phyloP scores from a whole-genome alignment of 1,284 basidiomycete genomes.

The Rhodotorula sp. region DNA sequence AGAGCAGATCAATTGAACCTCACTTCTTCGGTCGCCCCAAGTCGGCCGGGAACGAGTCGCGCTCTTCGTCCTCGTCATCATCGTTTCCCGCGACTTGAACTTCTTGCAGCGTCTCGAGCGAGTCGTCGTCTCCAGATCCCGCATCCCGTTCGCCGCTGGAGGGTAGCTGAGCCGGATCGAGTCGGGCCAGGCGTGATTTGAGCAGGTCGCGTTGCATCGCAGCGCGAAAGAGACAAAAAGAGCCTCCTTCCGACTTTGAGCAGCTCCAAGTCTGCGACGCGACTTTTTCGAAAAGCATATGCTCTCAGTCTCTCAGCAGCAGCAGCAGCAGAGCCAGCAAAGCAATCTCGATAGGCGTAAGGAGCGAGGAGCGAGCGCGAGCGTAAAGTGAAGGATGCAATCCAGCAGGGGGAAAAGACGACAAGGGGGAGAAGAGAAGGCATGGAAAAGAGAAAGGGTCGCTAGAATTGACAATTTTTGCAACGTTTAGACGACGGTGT shows the following conservation, averaged over 20 bases:
- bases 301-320: no score
- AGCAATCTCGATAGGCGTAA: no score
- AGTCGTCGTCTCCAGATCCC: conserved; percentile 47
- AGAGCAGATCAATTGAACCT: conserved; percentile 2
- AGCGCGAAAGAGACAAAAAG: background rate
- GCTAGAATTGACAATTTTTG: background rate
- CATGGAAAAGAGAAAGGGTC: background rate
- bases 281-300: no score
- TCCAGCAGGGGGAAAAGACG: no score
- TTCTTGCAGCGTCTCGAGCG: background rate
- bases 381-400: background rate
- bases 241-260: no score
- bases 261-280: background rate
- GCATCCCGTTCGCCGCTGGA: conserved; percentile 59
- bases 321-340: no score
- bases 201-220: conserved; percentile 48
- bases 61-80: conserved; percentile 46
- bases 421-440: conserved; percentile 1
- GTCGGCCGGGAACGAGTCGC: conserved; percentile 35
- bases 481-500: conserved; percentile 45
- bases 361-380: background rate
- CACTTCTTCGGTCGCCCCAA: background rate
- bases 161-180: conserved; percentile 57
- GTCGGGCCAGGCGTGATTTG: conserved; percentile 63
- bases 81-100: background rate